Evolutionary conservation across 176 grass and related monocot species (phyloP).

Genomic region (Guadua angustifolia): DNA sequence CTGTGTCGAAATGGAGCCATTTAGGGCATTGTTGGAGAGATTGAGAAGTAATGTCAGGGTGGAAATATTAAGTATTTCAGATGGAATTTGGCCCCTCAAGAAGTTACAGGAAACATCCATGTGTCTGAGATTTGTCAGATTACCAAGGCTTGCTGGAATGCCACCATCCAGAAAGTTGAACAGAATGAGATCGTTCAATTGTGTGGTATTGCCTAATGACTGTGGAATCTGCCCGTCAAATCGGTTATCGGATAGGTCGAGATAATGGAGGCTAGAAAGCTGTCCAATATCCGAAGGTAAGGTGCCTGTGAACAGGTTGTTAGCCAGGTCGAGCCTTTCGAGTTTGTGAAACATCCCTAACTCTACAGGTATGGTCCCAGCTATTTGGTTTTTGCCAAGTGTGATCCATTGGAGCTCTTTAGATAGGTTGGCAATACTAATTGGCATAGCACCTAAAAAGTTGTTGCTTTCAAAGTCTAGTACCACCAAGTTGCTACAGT

Average conservation of each 20-base stretch:
- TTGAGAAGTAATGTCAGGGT: slow-evolving; percentile 20
- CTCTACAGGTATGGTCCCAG: slow-evolving; percentile 9
- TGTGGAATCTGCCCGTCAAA: slow-evolving; percentile 24
- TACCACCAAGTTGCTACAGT: background rate
- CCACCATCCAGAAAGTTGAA: background rate
- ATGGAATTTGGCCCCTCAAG: slow-evolving; percentile 26
- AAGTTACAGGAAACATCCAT: slow-evolving; percentile 31
- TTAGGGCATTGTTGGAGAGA: slow-evolving; percentile 29
- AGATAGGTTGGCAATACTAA: slow-evolving; percentile 20
- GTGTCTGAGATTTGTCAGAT: background rate
- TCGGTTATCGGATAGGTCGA: slow-evolving; percentile 15
- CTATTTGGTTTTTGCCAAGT: slow-evolving; percentile 1
- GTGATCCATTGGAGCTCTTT: background rate
- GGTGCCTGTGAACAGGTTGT: slow-evolving; percentile 35
- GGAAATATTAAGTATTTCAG: slow-evolving; percentile 25
- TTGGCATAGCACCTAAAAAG: slow-evolving; percentile 28
- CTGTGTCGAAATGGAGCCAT: slow-evolving; percentile 26
- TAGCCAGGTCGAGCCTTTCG: background rate
- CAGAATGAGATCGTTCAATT: background rate
- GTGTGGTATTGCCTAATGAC: slow-evolving; percentile 28
- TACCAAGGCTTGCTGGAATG: slow-evolving; percentile 28
- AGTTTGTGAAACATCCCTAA: slow-evolving; percentile 15
- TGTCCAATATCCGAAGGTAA: slow-evolving; percentile 21
- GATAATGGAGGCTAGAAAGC: background rate
- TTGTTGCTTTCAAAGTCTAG: slow-evolving; percentile 12